These are phyloP conservation scores for Trypanosoma theileri DNA, from an alignment of 208 protist species.

Conservation along the genomic window DNA sequence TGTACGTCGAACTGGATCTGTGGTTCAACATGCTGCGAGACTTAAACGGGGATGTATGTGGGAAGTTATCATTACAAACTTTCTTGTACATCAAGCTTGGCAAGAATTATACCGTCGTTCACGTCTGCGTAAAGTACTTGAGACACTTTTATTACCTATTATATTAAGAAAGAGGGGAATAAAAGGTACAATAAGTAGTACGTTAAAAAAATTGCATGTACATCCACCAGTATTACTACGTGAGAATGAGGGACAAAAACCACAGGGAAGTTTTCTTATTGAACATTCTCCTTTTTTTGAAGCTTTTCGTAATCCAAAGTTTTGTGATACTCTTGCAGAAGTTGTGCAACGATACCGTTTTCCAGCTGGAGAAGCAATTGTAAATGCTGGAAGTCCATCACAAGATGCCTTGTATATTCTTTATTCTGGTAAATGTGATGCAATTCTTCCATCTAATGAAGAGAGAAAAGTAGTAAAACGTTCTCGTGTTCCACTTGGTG, in stretches of 20 bases:
- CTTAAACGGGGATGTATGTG: constrained; percentile 86
- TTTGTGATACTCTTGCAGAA: constrained; percentile 69
- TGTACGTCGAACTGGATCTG: constrained; percentile 25
- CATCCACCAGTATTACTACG: neutral
- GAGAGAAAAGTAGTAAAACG: constrained; percentile 26
- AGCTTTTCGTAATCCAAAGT: constrained; percentile 44
- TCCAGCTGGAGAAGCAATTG: constrained; percentile 61
- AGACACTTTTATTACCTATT: constrained; percentile 63
- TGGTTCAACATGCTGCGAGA: constrained; percentile 46
- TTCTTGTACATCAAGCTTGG: constrained; percentile 41
- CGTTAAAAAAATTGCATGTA: neutral
- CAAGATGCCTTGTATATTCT: constrained; percentile 78
- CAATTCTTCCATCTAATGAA: constrained; percentile 1
- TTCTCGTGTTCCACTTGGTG: constrained; percentile 32
- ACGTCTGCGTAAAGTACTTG: constrained; percentile 56
- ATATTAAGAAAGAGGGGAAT: constrained; percentile 52
- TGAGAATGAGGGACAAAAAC: constrained; percentile 20
- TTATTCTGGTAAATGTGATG: constrained; percentile 74
- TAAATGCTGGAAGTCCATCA: constrained; percentile 38
- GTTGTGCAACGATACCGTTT: constrained; percentile 59
- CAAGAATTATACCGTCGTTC: constrained; percentile 41
- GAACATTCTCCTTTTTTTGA: constrained; percentile 61
- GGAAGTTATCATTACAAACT: constrained; percentile 51
- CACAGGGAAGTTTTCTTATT: constrained; percentile 55
- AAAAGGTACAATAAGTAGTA: constrained; percentile 21